Evolutionary conservation across 805 yeast species (phyloP), one percentile per base, ranked within the genome.

Genomic region (Vanderwaltozyma polyspora): DNA sequence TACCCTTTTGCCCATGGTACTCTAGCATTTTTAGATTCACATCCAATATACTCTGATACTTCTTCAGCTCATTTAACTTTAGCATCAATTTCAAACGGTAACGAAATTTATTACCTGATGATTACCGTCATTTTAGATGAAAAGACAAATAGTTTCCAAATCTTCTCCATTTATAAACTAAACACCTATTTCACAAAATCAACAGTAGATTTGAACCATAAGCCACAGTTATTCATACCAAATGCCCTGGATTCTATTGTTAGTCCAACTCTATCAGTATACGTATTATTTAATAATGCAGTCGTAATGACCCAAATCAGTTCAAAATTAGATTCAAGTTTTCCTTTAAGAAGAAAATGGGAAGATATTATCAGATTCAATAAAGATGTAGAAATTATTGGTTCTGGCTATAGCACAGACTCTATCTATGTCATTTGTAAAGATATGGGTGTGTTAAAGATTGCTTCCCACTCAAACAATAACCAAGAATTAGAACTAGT

Each of bases 281-380:
- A 73, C 48, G 68, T 81, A 2, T 63, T 75, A 2, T 64, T 77
- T 28, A 69, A 68, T 9, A 67, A 73, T 33, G 71, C 84, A 0
- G 64, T 85, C 10, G 74, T 82, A 2, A 48, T 87, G 35, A 67
- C 81, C 1, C 93, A 82, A 44, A 61, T 79, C 8, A 63, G 71
- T 32, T 51, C 64, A 10, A 46, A 45, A 25, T 46, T 58, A 15
- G 59, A 58, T 34, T 52, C 60, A 28, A 44, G 50, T 23, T 51
- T 53, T 41, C 52, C 51, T 27, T 42, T 60, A 31, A 57, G 55
- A 37, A 62, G 62, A 38, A 68, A 77, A 45, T 87, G 95, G 95
- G 94, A 86, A 55, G 96, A 89, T 52, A 62, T 73, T 10, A 64
- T 87, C 10, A 59, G 67, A 5, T 69, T 87, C 42, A 74, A 72